Evolutionary conservation across 805 yeast species (phyloP).

Genomic region (Candida tibetensis): DNA sequence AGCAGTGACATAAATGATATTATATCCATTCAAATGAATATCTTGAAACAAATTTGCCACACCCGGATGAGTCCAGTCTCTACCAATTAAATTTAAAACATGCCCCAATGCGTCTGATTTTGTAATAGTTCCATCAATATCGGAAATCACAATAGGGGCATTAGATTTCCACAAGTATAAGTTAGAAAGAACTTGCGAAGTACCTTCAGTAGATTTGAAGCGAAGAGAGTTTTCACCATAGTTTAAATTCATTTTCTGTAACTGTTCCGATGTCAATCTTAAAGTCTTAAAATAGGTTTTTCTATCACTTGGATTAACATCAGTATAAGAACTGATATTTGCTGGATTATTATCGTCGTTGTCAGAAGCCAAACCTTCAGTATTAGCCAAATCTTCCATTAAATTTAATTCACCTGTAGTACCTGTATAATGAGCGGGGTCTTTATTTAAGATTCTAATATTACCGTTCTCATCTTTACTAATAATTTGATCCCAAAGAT

Average conservation of each 20-base stretch:
- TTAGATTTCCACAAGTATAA: conserved; percentile 80
- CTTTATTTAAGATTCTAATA: conserved; percentile 48
- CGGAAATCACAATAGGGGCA: conserved; percentile 91
- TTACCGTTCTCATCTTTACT: conserved; percentile 65
- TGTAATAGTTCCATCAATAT: conserved; percentile 97
- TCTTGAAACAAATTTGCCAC: conserved; percentile 92
- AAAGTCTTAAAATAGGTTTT: conserved; percentile 75
- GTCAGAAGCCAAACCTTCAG: neutral
- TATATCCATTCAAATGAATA: conserved; percentile 82
- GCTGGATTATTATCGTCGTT: neutral
- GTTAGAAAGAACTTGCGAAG: conserved; percentile 69
- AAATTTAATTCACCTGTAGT: conserved; percentile 2
- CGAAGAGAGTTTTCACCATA: conserved; percentile 76
- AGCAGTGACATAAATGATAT: conserved; percentile 90
- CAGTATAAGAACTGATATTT: neutral
- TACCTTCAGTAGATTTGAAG: conserved; percentile 81
- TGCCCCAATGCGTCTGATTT: conserved; percentile 98
- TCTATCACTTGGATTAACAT: conserved; percentile 10
- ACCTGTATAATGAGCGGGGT: conserved; percentile 2
- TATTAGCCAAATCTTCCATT: conserved; percentile 7
- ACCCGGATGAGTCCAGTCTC: conserved; percentile 98
- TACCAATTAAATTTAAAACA: conserved; percentile 86
- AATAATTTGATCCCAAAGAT: conserved; percentile 37
- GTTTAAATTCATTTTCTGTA: conserved; percentile 66
- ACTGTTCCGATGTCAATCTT: conserved; percentile 86